Percentiles rank a stretch among this genome's conserved stretches.
These are phyloP conservation scores for Cyclotella sp. DNA, from an alignment of 108 stramenopile genomes.

Conservation along the genomic window DNA sequence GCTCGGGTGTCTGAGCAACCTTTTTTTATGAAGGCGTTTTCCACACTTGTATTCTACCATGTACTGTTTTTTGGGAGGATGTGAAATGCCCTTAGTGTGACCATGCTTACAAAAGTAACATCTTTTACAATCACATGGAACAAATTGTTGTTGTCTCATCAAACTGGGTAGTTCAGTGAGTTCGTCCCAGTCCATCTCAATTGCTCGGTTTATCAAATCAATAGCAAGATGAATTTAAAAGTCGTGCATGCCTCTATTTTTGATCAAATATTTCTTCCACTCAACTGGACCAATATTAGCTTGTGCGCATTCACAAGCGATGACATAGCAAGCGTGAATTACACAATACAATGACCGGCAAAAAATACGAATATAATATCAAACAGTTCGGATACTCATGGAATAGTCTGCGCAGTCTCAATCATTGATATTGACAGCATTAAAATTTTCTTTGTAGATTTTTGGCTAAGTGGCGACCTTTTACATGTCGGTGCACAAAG, in stretches of 20 bases:
- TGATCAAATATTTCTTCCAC: neutral
- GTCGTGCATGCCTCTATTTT: neutral
- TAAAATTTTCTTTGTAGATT: neutral
- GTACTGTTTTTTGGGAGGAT: neutral
- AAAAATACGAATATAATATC: neutral
- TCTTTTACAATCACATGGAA: too few relatives aligned
- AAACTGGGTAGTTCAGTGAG: neutral
- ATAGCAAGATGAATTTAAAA: slow-evolving; percentile 10
- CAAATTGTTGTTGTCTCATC: neutral
- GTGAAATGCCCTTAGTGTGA: neutral
- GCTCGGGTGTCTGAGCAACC: neutral
- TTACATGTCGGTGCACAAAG: neutral
- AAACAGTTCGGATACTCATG: neutral
- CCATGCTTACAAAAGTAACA: neutral
- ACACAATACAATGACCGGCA: too few relatives aligned
- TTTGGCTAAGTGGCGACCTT: neutral
- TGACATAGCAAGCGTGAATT: too few relatives aligned
- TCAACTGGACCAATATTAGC: neutral
- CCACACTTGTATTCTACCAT: neutral
- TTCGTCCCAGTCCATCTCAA: neutral
- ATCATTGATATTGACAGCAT: neutral
- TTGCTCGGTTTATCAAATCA: neutral
- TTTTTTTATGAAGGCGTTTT: neutral
- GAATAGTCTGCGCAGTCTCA: neutral
- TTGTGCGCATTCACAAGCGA: too few relatives aligned